phyloP scores from a whole-genome alignment of 306 rosid species.

The Rubus idaeus region DNA sequence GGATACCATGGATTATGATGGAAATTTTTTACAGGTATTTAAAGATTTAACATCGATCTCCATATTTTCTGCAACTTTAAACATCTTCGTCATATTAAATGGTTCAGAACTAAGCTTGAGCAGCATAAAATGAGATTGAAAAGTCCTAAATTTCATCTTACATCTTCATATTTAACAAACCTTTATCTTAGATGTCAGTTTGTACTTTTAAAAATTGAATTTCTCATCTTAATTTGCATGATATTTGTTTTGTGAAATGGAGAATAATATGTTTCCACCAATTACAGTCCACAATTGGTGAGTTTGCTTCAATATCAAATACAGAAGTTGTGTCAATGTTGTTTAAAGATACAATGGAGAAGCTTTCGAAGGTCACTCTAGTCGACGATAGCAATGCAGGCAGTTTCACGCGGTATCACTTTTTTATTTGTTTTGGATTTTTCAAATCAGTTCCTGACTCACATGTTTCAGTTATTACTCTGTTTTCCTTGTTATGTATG shows the following conservation, averaged over 20 bases:
- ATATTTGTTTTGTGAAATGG: slow-evolving; percentile 15
- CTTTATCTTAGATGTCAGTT: background rate
- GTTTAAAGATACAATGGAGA: slow-evolving; percentile 48
- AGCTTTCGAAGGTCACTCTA: slow-evolving; percentile 47
- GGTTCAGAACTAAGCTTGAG: no score
- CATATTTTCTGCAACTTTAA: no score
- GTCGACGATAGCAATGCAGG: no score
- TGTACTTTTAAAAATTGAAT: background rate
- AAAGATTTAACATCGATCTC: background rate
- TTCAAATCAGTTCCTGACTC: background rate
- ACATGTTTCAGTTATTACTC: background rate
- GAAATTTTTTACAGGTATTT: slow-evolving; percentile 84
- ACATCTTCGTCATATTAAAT: no score
- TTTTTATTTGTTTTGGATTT: background rate
- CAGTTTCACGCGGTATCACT: no score
- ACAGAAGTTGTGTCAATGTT: slow-evolving; percentile 44
- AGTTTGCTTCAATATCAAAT: slow-evolving; percentile 79
- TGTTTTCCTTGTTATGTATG: background rate
- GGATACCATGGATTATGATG: slow-evolving; percentile 60
- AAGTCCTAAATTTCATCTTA: no score
- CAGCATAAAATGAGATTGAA: no score
- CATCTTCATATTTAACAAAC: background rate
- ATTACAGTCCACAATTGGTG: slow-evolving; percentile 70
- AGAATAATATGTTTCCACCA: slow-evolving; percentile 19
- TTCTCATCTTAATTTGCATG: background rate